phyloP scores from a whole-genome alignment of 2,329 filamentous ascomycete genomes.

The Alternaria hordeiaustralica region DNA sequence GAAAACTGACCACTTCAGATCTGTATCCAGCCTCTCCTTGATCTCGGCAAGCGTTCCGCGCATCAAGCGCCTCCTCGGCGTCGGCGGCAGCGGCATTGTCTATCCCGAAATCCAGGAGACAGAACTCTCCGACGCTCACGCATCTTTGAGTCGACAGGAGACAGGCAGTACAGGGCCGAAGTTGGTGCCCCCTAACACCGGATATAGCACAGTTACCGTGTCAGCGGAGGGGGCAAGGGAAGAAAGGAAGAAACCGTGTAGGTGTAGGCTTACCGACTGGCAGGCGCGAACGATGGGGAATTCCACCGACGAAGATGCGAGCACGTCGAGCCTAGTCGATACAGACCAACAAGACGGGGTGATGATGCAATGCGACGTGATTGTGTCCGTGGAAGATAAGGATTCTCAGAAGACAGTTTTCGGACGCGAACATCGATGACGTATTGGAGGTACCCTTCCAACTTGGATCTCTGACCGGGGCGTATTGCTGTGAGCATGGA shows the following conservation, averaged over 20 bases:
- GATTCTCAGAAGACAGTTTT: background rate
- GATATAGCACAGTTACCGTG: conserved; percentile 23
- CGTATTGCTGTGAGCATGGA: background rate
- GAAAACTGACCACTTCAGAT: conserved; percentile 12
- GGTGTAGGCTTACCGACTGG: conserved; percentile 13
- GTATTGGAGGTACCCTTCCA: background rate
- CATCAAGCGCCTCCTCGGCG: conserved; percentile 23
- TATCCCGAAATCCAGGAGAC: conserved; percentile 21
- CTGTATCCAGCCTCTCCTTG: conserved; percentile 25
- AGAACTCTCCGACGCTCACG: conserved; percentile 15
- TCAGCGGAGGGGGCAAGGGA: conserved; percentile 11
- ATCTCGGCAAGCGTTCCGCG: conserved; percentile 25
- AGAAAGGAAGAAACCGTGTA: conserved; percentile 11
- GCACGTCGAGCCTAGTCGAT: conserved; percentile 28
- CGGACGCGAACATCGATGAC: background rate
- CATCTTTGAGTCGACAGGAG: background rate
- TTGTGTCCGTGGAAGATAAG: conserved; percentile 21
- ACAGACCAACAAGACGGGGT: conserved; percentile 17
- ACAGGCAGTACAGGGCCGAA: conserved; percentile 5
- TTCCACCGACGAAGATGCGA: conserved; percentile 25
- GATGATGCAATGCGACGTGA: conserved; percentile 24
- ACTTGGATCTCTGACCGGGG: background rate
- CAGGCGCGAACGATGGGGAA: conserved; percentile 16
- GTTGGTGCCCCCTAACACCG: conserved; percentile 18
- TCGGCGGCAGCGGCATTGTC: conserved; percentile 18